phyloP scores from a whole-genome alignment of 1,139 yeast species.

The Hemisphaericaspora xylanilytica region DNA sequence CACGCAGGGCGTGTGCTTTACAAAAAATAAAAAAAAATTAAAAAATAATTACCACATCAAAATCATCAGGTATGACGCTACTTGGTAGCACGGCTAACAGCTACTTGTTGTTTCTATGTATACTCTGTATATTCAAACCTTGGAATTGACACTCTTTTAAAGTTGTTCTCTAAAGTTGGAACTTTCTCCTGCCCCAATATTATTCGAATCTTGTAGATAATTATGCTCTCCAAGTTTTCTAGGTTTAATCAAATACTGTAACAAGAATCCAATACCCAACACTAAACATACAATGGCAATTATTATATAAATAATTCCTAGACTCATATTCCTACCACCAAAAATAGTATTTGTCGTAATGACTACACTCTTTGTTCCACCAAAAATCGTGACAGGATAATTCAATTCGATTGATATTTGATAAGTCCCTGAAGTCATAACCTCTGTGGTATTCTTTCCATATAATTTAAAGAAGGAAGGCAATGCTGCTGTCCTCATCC shows the following conservation, averaged over 20 bases:
- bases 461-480: constrained; percentile 68
- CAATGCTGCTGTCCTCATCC: constrained; percentile 85
- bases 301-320: constrained; percentile 65
- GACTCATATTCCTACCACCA: constrained; percentile 68
- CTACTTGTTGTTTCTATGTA: too few relatives aligned
- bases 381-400: constrained; percentile 66
- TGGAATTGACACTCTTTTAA: too few relatives aligned
- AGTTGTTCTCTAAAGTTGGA: constrained; percentile 28
- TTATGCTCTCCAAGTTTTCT: constrained; percentile 47
- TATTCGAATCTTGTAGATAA: constrained; percentile 30
- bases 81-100: not conserved
- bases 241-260: constrained; percentile 49
- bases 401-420: constrained; percentile 58
- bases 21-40: not conserved
- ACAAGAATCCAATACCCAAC: constrained; percentile 45
- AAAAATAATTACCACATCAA: too few relatives aligned
- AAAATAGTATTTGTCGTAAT: constrained; percentile 64
- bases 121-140: too few relatives aligned
- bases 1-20: not conserved
- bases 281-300: constrained; percentile 56
- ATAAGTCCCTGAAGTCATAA: constrained; percentile 58
- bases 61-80: too few relatives aligned
- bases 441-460: constrained; percentile 50
- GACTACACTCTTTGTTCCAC: constrained; percentile 68
- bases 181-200: constrained; percentile 11